phyloP scores from a whole-genome alignment of 768 basidiomycete genomes.

The Cystofilobasidium capitatum region DNA sequence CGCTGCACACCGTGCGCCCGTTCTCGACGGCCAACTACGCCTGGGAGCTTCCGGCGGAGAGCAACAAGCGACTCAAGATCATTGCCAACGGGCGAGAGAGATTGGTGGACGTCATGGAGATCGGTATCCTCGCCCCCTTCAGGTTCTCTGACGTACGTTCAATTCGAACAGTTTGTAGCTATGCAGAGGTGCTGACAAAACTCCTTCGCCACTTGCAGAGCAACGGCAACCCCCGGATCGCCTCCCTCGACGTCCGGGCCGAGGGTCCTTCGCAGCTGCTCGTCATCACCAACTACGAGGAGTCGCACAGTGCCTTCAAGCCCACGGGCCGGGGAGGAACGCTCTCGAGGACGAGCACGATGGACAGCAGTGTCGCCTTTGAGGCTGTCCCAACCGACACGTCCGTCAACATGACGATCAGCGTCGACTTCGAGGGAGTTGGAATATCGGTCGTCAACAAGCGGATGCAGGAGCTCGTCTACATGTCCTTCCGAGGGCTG shows the following conservation, averaged over 20 bases:
- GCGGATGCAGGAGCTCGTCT: slow-evolving; percentile 77
- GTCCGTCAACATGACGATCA: slow-evolving; percentile 54
- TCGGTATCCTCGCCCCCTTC: slow-evolving; percentile 82
- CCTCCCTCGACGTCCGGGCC: slow-evolving; percentile 87
- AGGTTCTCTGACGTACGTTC: slow-evolving; percentile 46
- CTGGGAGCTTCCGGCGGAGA: slow-evolving; percentile 85
- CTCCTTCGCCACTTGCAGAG: slow-evolving; percentile 23
- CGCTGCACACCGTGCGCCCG: slow-evolving; percentile 44
- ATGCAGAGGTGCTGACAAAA: neutral
- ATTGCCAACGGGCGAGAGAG: slow-evolving; percentile 54
- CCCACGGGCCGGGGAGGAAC: slow-evolving; percentile 49
- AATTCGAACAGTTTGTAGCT: too few relatives aligned
- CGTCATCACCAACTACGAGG: slow-evolving; percentile 74
- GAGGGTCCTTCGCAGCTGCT: slow-evolving; percentile 76
- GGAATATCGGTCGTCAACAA: slow-evolving; percentile 86
- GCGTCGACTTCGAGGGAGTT: slow-evolving; percentile 74
- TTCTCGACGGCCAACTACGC: slow-evolving; percentile 60
- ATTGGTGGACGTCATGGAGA: slow-evolving; percentile 83
- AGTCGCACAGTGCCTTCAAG: slow-evolving; percentile 78
- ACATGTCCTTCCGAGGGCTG: slow-evolving; percentile 65
- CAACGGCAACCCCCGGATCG: slow-evolving; percentile 49
- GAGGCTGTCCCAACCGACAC: slow-evolving; percentile 69
- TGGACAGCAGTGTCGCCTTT: slow-evolving; percentile 63
- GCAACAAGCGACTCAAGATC: slow-evolving; percentile 67
- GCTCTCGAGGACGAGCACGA: slow-evolving; percentile 30